Evolutionary conservation across 2,329 filamentous ascomycete genomes (phyloP), one percentile per base, ranked within the genome.

Genomic region (Monosporascus sp.): DNA sequence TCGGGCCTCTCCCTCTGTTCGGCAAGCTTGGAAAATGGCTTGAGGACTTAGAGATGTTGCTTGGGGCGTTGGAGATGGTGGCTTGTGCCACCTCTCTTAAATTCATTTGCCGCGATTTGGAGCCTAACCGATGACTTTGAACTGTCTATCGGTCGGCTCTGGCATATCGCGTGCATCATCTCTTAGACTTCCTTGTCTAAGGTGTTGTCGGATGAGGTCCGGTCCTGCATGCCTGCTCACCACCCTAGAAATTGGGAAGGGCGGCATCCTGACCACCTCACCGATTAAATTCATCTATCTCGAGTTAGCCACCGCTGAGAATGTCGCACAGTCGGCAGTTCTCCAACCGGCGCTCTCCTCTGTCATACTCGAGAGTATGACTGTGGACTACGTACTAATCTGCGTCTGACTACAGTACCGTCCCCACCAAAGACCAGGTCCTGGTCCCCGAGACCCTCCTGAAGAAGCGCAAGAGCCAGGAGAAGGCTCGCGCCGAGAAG

Each of bases 381-480:
- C 52, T 56, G 86, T 56, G 86, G 82, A 84, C 80, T 80, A 82
- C 82, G 84, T 86, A 89, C 87, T 89, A 85, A 90, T 88, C 86
- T 90, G 75, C 85, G 75, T 55, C 51, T 59, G 57, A 67, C 63
- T 73, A 71, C 73, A 96, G 91, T 80, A 86, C 86, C 79, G 89
- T 96, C 72, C 91, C 94, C 67, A 96, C 91, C 77, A 80, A 92
- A 78, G 90, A 97, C 77, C 89, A 97, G 77, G 86, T 99, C 76
- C 84, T 97, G 76, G 91, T 97, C 74, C 94, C 94, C 68, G 94
- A 99, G 90, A 99, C 94, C 70, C 90, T 99, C 72, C 86, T 99
- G 78, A 99, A 99, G 89, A 99, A 99, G 91, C 90, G 94, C 83
- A 99, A 99, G 91, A 91, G 86, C 77, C 93, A 97, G 82, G 94